Evolutionary conservation across 1,284 basidiomycete species (phyloP).

Genomic region (Inonotus obliquus): DNA sequence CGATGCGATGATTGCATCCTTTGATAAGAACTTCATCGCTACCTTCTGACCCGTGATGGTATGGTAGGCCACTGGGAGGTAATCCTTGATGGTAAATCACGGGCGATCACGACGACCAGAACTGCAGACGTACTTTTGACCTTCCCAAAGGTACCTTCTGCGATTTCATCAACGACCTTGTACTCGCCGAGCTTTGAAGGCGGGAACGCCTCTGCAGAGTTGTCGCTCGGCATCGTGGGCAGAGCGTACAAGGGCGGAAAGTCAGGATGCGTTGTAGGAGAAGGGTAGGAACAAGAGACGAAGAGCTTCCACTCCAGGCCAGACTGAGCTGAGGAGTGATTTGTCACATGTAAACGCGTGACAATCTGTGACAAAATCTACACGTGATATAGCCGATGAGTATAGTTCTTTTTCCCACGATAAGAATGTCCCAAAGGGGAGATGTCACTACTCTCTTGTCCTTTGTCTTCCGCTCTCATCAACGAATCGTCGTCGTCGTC

Average conservation of each 20-base stretch:
- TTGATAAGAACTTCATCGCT: constrained; percentile 97
- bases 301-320: background rate
- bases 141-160: constrained; percentile 94
- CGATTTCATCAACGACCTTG: constrained; percentile 69
- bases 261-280: constrained; percentile 1
- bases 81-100: constrained; percentile 4
- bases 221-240: constrained; percentile 12
- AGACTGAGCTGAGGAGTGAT: no score
- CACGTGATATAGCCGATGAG: background rate
- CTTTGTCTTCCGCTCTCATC: constrained; percentile 17
- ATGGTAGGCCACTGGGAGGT: constrained; percentile 79
- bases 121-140: constrained; percentile 82
- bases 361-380: background rate
- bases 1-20: constrained; percentile 87
- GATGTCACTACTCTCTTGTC: background rate
- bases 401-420: constrained; percentile 4
- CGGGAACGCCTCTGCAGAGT: constrained; percentile 26
- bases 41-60: constrained; percentile 93
- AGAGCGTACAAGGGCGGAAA: background rate
- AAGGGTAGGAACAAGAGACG: background rate
- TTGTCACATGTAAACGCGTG: background rate
- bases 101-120: constrained; percentile 16
- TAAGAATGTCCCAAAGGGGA: background rate
- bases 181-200: constrained; percentile 76
- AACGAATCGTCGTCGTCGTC: constrained; percentile 4